Percentiles rank a stretch among this genome's conserved stretches.
Evolutionary conservation across 331 rosid species (phyloP).

Genomic region (Quercus phellos): DNA sequence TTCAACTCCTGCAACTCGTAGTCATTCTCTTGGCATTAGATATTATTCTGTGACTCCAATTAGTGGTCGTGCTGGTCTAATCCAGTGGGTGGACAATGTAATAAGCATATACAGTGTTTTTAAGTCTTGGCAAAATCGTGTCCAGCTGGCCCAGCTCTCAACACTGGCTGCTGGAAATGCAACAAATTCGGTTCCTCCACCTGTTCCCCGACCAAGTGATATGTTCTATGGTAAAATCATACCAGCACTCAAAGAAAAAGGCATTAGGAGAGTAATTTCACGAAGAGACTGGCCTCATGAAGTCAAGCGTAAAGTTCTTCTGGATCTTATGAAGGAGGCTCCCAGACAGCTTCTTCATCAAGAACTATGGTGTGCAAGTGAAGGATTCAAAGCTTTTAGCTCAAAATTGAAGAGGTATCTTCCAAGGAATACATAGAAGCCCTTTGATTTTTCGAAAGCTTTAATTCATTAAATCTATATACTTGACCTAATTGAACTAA

Average conservation of each 20-base stretch:
- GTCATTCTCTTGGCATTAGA: constrained; percentile 72
- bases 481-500: not conserved
- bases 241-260: constrained; percentile 98
- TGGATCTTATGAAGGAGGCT: constrained; percentile 93
- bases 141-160: constrained; percentile 66
- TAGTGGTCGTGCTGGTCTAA: constrained; percentile 92
- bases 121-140: constrained; percentile 92
- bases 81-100: constrained; percentile 93
- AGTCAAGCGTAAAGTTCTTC: constrained; percentile 86
- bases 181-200: constrained; percentile 71
- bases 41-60: constrained; percentile 98
- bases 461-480: not conserved
- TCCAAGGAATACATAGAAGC: constrained; percentile 3
- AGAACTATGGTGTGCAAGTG: constrained; percentile 97
- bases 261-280: constrained; percentile 95
- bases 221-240: constrained; percentile 98
- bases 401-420: constrained; percentile 77
- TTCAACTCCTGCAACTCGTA: constrained; percentile 70
- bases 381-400: constrained; percentile 91
- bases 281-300: constrained; percentile 99
- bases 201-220: constrained; percentile 96
- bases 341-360: constrained; percentile 89
- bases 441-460: not conserved
- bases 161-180: constrained; percentile 53
- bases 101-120: constrained; percentile 87